These are phyloP conservation scores for Evernia prunastri DNA, from an alignment of 495 filamentous ascomycete genomes.

Conservation along the genomic window DNA sequence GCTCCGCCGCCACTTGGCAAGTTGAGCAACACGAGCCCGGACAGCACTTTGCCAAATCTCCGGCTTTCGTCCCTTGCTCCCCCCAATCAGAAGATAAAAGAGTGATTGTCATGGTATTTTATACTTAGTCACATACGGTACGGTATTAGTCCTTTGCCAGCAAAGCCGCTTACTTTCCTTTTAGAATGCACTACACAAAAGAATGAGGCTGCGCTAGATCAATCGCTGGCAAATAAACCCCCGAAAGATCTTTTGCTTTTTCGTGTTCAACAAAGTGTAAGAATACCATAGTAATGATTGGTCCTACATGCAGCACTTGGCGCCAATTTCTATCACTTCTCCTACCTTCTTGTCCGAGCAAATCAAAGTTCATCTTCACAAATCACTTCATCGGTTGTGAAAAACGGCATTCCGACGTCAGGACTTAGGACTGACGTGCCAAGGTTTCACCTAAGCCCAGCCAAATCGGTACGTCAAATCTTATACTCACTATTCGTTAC, in stretches of 20 bases:
- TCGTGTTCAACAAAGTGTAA: no score
- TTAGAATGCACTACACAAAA: background rate
- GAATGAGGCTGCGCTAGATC: background rate
- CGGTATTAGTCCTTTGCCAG: background rate
- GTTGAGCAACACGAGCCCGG: background rate
- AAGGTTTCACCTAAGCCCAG: background rate
- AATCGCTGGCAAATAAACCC: background rate
- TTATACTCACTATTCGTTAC: no score
- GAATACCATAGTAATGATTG: no score
- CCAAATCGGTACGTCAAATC: no score
- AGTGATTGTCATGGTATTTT: no score
- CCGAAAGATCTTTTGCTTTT: background rate
- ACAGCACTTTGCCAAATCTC: constrained; percentile 1
- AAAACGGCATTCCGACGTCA: background rate
- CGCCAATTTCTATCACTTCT: no score
- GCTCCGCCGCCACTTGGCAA: no score
- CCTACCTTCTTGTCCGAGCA: background rate
- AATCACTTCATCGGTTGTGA: background rate
- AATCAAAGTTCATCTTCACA: background rate
- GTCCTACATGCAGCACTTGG: background rate
- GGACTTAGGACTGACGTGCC: no score
- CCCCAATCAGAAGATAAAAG: background rate
- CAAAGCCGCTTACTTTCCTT: background rate
- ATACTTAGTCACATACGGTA: no score
- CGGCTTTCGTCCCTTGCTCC: background rate